Evolutionary conservation across 345 rosid species (phyloP), one percentile per base, ranked within the genome.

Genomic region (Gossypium ekmanianum): DNA sequence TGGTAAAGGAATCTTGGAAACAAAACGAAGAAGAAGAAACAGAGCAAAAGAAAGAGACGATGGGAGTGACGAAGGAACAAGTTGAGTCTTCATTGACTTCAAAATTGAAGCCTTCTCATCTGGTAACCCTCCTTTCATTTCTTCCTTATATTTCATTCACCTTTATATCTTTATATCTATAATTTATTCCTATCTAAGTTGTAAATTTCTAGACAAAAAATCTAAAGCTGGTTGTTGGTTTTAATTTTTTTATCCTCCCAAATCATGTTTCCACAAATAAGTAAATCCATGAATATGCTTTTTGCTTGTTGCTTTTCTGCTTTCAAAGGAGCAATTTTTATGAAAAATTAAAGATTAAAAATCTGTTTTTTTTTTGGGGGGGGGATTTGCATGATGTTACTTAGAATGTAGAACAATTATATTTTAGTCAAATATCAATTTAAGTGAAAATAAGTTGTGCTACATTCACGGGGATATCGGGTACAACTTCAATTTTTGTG

Each of bases 51-150:
- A 62, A 5, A 52, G 43, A 34, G 65, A 75, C 65, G 74, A 90
- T 91, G 93, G 94, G 95, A 47, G 90, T 90, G 55, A 89, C 91
- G 0, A 91, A 91, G 83, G 98, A 89, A 62, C 88, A 87, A 84
- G 89, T 91, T 41, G 89, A 88, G 77, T 86, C 94, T 58, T 82
- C 92, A 2, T 64, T 93, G 85, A 86, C 85, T 34, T 81, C 90
- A 0, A 93, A 93, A 75, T 79, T 93, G 77, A 88, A 79, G 20
- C 97, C 97, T 83, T 78, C 86, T 24, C 89, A 93, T 79, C 83
- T 93, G 9, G 98, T 91, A 79, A 86, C 83, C 9, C 72, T 44
- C 55, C 17, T 27, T 58, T 24, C 3, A 11, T 18, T 65, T 34
- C 22, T 17, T 34, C 6, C 27, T 57, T 57, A 26, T 57, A 4